These are phyloP conservation scores for Cladosporium sp. DNA, from an alignment of 2,329 filamentous ascomycete species.

Conservation along the genomic window DNA sequence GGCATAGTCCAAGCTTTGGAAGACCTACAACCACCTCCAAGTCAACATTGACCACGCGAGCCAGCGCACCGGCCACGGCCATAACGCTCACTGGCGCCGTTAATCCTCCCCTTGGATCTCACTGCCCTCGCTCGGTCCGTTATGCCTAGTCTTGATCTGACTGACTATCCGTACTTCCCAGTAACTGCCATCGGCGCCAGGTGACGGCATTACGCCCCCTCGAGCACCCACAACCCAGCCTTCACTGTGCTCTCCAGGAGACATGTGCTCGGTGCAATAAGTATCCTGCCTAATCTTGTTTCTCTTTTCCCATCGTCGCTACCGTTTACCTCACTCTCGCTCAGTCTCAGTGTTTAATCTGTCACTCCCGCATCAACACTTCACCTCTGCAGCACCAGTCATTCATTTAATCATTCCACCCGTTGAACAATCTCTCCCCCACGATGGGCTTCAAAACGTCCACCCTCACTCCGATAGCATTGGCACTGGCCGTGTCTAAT, in stretches of 20 bases:
- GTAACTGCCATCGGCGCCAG: slow-evolving; percentile 8
- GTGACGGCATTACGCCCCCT: slow-evolving; percentile 8
- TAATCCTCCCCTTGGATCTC: slow-evolving; percentile 3
- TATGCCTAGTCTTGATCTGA: slow-evolving; percentile 6
- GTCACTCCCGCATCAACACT: not conserved
- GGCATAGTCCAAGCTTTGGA: slow-evolving; percentile 8
- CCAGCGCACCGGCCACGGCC: slow-evolving; percentile 1
- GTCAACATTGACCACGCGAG: slow-evolving; percentile 3
- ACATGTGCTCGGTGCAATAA: slow-evolving; percentile 3
- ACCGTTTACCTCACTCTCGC: not conserved
- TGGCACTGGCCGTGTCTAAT: slow-evolving; percentile 6
- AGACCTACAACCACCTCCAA: slow-evolving; percentile 8
- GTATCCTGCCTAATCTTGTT: slow-evolving; percentile 8
- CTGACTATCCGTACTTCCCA: slow-evolving; percentile 10
- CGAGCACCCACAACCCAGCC: slow-evolving; percentile 8
- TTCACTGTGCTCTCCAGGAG: slow-evolving; percentile 3
- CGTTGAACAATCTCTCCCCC: not conserved
- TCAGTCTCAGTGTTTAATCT: not conserved
- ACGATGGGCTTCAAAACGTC: slow-evolving; percentile 11
- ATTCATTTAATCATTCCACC: not conserved
- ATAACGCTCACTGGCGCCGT: slow-evolving; percentile 6
- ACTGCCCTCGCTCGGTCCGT: slow-evolving; percentile 2
- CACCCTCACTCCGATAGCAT: slow-evolving; percentile 2
- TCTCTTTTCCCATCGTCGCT: not conserved
- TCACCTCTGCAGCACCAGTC: not conserved